Conservation (phyloP, 2,329 filamentous ascomycete species). For the Geosmithia putterillii region DNA sequence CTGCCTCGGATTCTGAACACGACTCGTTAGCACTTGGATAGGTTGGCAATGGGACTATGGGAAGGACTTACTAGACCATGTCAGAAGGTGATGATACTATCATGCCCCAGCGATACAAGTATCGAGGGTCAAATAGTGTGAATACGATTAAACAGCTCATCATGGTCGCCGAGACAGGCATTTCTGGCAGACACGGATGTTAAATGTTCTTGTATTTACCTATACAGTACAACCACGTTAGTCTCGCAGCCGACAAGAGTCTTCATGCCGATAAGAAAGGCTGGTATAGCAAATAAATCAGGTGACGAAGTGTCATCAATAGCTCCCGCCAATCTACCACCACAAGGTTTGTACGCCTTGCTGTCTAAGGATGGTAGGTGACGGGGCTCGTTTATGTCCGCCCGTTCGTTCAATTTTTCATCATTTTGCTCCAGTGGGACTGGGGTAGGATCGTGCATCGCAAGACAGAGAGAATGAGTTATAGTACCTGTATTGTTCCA, state of each 20-base stretch:
- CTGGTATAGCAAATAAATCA: constrained; percentile 24
- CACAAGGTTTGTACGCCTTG: constrained; percentile 52
- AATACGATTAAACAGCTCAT: constrained; percentile 39
- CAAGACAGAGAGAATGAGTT: not conserved
- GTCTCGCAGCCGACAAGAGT: constrained; percentile 11
- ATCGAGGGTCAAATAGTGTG: constrained; percentile 44
- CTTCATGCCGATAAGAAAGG: constrained; percentile 11
- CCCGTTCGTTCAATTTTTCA: constrained; percentile 58
- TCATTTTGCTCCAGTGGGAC: constrained; percentile 24
- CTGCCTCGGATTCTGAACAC: not conserved
- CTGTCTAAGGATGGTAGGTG: constrained; percentile 32
- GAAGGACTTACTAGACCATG: constrained; percentile 26
- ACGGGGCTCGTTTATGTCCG: constrained; percentile 51
- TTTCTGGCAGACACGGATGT: constrained; percentile 6
- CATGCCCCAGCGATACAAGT: constrained; percentile 32
- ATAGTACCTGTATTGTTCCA: not conserved
- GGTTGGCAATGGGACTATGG: constrained; percentile 3
- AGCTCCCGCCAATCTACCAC: constrained; percentile 35
- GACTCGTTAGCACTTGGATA: not conserved
- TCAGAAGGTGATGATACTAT: constrained; percentile 44
- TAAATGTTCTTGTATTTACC: constrained; percentile 18
- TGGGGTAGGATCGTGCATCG: not conserved
- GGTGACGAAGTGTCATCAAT: constrained; percentile 57
- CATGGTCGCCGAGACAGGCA: constrained; percentile 16
- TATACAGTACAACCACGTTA: constrained; percentile 17